Conservation (phyloP, 768 basidiomycete genomes). For the Calocybe cyanea region DNA sequence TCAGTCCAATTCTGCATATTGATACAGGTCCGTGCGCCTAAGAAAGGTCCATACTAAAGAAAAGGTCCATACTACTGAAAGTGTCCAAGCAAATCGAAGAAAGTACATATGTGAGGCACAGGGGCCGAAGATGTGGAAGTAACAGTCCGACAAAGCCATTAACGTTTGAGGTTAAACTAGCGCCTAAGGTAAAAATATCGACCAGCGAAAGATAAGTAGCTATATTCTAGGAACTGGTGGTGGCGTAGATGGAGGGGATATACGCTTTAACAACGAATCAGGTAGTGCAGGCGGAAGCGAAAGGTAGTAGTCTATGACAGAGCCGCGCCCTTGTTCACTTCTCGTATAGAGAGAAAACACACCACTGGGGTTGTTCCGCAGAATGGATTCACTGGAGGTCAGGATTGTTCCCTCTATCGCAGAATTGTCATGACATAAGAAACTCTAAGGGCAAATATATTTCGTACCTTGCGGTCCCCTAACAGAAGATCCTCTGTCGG, state of each 20-base stretch:
- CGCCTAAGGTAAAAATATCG: not conserved
- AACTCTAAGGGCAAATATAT: not conserved
- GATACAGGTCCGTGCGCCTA: too few relatives aligned
- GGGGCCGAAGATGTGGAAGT: not conserved
- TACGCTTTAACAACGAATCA: not conserved
- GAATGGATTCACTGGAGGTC: conserved; percentile 33
- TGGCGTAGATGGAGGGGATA: not conserved
- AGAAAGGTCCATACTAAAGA: too few relatives aligned
- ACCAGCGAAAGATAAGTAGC: not conserved
- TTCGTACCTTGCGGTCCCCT: conserved; percentile 20
- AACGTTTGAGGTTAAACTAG: not conserved
- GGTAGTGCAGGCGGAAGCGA: conserved; percentile 4
- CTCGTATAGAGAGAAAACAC: conserved; percentile 23
- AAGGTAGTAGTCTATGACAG: conserved; percentile 15
- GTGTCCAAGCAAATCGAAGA: not conserved
- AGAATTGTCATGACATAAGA: not conserved
- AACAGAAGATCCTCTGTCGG: conserved; percentile 9
- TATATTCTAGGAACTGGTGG: conserved; percentile 1
- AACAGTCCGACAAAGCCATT: not conserved
- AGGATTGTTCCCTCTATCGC: conserved; percentile 26
- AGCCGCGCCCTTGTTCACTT: conserved; percentile 21
- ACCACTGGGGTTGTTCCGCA: conserved; percentile 23
- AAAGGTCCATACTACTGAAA: not conserved
- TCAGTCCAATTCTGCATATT: too few relatives aligned
- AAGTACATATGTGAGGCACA: not conserved